Conservation (phyloP, 768 basidiomycete species). For the Gloeostereum incarnatum region DNA sequence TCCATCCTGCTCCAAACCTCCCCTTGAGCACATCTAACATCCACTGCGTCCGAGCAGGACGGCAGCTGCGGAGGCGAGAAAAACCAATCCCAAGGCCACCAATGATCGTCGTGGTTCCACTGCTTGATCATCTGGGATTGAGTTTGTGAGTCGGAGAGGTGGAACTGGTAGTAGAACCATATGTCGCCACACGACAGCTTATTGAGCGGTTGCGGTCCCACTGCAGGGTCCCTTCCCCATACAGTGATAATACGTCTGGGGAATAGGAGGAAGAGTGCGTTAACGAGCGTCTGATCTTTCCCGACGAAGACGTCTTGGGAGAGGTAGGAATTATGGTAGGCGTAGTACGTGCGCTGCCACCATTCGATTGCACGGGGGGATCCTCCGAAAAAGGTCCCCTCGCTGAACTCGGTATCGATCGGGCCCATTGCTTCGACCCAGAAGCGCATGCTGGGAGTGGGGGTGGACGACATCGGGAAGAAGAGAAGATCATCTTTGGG, state of each 20-base stretch:
- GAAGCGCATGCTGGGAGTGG: conserved; percentile 15
- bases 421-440: conserved; percentile 42
- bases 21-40: too few relatives aligned
- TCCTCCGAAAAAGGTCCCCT: conserved; percentile 59
- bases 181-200: conserved; percentile 22
- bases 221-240: conserved; percentile 21
- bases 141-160: too few relatives aligned
- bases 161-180: conserved; percentile 47
- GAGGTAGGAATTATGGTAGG: conserved; percentile 43
- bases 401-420: conserved; percentile 38
- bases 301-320: conserved; percentile 39
- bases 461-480: conserved; percentile 31
- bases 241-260: conserved; percentile 35
- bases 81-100: too few relatives aligned
- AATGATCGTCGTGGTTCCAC: too few relatives aligned
- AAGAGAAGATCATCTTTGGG: conserved; percentile 34
- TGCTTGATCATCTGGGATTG: too few relatives aligned
- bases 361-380: conserved; percentile 31
- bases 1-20: too few relatives aligned
- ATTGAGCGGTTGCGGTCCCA: conserved; percentile 13
- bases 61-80: too few relatives aligned
- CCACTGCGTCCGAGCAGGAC: too few relatives aligned
- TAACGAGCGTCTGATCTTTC: conserved; percentile 49
- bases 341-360: conserved; percentile 36
- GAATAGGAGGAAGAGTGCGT: conserved; percentile 32